These are phyloP conservation scores for Nowakowskiella sp. DNA, from an alignment of 192 early-diverging fungal genomes.

Conservation along the genomic window DNA sequence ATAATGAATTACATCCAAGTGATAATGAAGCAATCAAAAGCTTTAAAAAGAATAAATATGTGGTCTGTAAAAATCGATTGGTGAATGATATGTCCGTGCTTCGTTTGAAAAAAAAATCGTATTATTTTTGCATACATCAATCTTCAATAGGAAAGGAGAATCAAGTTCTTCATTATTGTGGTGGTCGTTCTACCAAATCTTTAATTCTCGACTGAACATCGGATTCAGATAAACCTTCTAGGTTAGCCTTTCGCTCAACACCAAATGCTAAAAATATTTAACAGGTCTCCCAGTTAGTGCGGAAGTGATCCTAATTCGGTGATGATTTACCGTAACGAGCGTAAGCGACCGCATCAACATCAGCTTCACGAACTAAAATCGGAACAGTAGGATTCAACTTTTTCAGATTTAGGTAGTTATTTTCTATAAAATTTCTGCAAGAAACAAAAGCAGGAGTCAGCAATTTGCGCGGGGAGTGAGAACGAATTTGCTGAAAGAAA, in stretches of 20 bases:
- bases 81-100: too few species aligned
- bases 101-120: too few species aligned
- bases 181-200: constrained; percentile 35
- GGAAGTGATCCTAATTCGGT: neutral
- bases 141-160: too few species aligned
- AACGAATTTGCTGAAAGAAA: too few species aligned
- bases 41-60: too few species aligned
- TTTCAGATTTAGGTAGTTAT: constrained; percentile 75
- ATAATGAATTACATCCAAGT: too few species aligned
- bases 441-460: too few species aligned
- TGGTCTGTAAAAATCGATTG: too few species aligned
- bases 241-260: constrained; percentile 64
- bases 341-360: constrained; percentile 77
- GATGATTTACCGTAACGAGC: constrained; percentile 74
- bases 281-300: constrained; percentile 3
- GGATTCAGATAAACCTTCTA: constrained; percentile 63
- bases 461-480: too few species aligned
- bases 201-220: constrained; percentile 68
- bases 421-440: constrained; percentile 73
- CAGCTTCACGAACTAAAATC: constrained; percentile 85
- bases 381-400: constrained; percentile 79
- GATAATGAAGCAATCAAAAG: too few species aligned
- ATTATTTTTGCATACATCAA: too few species aligned
- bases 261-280: constrained; percentile 56
- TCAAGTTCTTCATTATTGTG: too few species aligned